These are phyloP conservation scores for Odonthalia washingtoniensis DNA, from an alignment of 31 red algal species.

Conservation along the genomic window DNA sequence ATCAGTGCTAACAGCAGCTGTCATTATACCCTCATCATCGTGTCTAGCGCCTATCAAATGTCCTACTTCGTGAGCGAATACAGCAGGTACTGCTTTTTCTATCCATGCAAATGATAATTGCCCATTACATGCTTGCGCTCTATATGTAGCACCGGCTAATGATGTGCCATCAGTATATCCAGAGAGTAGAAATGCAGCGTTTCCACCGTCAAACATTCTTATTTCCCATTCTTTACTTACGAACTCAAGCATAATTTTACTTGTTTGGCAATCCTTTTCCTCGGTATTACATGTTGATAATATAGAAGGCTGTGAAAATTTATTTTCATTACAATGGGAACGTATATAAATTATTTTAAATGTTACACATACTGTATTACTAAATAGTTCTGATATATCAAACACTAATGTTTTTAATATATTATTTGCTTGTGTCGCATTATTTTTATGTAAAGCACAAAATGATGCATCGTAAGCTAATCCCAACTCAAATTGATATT, in stretches of 20 bases:
- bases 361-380: neutral
- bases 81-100: neutral
- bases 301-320: neutral
- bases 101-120: neutral
- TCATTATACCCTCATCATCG: neutral
- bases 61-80: neutral
- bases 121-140: neutral
- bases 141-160: neutral
- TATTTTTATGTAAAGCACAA: neutral
- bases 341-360: neutral
- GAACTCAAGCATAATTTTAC: neutral
- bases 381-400: neutral
- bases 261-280: neutral
- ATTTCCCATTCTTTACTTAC: neutral
- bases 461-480: neutral
- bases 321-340: neutral
- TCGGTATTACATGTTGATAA: neutral
- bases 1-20: neutral
- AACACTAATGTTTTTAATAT: neutral
- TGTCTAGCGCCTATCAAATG: neutral
- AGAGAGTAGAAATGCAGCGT: neutral
- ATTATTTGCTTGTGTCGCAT: neutral
- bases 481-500: neutral
- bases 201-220: neutral
- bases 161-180: neutral